These are phyloP conservation scores for Colletotrichum musicola DNA, from an alignment of 2,329 filamentous ascomycete genomes.

Conservation along the genomic window DNA sequence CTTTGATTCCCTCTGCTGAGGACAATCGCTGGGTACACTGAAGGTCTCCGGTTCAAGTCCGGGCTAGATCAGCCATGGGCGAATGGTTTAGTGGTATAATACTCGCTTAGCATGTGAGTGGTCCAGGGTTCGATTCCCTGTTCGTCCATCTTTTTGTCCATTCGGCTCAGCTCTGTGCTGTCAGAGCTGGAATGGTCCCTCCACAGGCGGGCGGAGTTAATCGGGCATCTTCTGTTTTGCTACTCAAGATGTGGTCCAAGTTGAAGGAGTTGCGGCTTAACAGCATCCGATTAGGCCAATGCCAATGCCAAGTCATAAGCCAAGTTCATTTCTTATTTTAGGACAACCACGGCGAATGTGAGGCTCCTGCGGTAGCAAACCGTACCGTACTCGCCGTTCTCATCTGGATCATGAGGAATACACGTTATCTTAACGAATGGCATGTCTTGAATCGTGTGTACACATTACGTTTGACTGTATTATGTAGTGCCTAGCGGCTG, in stretches of 20 bases:
- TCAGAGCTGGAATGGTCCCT: neutral
- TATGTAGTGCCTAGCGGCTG: neutral
- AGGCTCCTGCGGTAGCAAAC: no score
- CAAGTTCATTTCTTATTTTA: no score
- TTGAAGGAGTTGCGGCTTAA: no score
- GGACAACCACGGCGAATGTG: no score
- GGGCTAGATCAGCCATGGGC: constrained; percentile 28
- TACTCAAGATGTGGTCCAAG: no score
- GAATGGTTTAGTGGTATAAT: constrained; percentile 29
- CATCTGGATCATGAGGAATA: no score
- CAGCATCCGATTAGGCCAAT: no score
- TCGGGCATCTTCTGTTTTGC: neutral
- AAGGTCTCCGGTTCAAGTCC: constrained; percentile 38
- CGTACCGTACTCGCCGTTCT: no score
- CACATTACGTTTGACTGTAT: neutral
- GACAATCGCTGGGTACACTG: constrained; percentile 6
- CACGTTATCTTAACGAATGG: no score
- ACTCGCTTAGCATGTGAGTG: constrained; percentile 22
- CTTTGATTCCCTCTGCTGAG: neutral
- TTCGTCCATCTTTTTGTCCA: constrained; percentile 8
- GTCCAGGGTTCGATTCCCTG: constrained; percentile 28
- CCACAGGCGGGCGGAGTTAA: neutral
- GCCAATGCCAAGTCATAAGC: no score
- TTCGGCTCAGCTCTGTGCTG: no score
- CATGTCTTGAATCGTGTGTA: no score